Base-by-base conservation (phyloP, 352 stramenopile genomes). In the Globisporangium megalacanthum region DNA sequence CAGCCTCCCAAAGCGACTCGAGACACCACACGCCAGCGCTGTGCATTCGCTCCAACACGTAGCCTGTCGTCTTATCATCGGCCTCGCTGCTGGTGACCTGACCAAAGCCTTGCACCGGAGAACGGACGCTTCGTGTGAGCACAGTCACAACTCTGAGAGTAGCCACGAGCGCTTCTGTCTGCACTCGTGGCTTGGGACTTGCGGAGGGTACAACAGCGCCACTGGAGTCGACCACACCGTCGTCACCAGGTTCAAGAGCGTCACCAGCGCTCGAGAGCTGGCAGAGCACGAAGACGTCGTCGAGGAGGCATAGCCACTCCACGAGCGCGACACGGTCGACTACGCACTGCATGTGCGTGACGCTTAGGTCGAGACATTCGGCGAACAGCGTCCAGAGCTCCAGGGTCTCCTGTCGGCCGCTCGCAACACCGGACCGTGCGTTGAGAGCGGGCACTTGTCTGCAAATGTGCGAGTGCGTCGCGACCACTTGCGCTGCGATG, bases 341-440 rank as follows among this genome's bases (percentile, higher is more conserved):
- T 0, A 60, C 37, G 7, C 15, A 33, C 33, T 61, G 46, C 5
- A 57, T 25, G 33, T 65, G 59, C 20, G 41, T 47, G 19, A 29
- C 25, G 11, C n/a, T 19, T 1, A 53, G 59, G 25, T 19, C 41
- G 15, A 60, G 42, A 19, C 52, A 61, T 39, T 56, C 59, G 15
- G 59, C 52, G 10, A 65, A 57, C n/a, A 65, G 48, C 14, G 62
- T 70, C 72, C 72, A 78, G 15, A 80, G 56, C 49, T 70, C 52
- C 0, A 74, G 13, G 39, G 66, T 52, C 13, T 79, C 50, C 15
- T 33, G 37, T n/a, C 13, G 45, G 19, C 54, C 37, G 22, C 3
- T 33, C 19, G 35, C 10, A 5, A 13, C 35, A 39, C 7, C 6
- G 35, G 10, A 39, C 35, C 14, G n/a, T n/a, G 6, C 39, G 1